Evolutionary conservation across 257 asterid species (phyloP).

Genomic region (Cynanchum wilfordii): DNA sequence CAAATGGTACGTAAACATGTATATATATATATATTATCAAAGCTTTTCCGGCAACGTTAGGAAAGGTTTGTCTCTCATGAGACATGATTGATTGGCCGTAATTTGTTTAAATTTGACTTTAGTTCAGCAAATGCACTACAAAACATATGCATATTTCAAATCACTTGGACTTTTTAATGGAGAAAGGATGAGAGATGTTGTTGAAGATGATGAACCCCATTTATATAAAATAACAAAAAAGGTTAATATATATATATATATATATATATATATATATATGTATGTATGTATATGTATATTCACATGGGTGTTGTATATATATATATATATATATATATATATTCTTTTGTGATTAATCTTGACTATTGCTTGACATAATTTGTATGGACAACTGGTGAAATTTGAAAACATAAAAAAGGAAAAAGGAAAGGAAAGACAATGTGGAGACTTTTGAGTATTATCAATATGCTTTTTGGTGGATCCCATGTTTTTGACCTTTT

Average conservation of each 20-base stretch:
- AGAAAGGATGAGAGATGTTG: not conserved
- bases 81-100: not conserved
- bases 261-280: too few species aligned
- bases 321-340: too few species aligned
- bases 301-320: not conserved
- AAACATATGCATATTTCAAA: not conserved
- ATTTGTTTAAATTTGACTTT: conserved; percentile 4
- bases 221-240: not conserved
- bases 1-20: too few species aligned
- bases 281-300: too few species aligned
- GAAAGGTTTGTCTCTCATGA: too few species aligned
- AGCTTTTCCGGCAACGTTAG: too few species aligned
- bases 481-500: not conserved
- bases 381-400: not conserved
- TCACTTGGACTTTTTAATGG: not conserved
- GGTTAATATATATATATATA: not conserved
- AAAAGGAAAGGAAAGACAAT: not conserved
- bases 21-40: too few species aligned
- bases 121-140: not conserved
- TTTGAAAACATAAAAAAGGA: not conserved
- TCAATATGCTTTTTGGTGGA: not conserved
- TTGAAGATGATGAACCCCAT: not conserved
- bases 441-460: not conserved
- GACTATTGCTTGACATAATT: conserved; percentile 7
- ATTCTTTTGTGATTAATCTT: not conserved